These are phyloP conservation scores for Vitis cinerea DNA, from an alignment of 164 flowering plant species.

Conservation along the genomic window DNA sequence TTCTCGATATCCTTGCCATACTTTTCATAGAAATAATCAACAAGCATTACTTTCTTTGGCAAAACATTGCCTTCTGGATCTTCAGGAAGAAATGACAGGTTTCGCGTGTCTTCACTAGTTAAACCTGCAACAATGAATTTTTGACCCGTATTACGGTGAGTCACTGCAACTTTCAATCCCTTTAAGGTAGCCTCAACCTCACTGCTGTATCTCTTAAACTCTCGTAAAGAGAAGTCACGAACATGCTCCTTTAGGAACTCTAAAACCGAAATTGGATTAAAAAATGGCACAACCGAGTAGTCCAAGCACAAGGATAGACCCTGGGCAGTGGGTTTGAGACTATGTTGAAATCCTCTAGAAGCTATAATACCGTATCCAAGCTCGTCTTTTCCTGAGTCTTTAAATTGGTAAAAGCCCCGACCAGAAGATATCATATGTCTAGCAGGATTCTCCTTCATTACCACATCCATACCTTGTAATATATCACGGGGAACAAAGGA, in stretches of 20 bases:
- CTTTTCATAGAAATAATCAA: constrained; percentile 50
- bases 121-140: constrained; percentile 49
- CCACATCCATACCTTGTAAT: constrained; percentile 73
- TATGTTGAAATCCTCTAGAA: constrained; percentile 53
- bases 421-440: constrained; percentile 39
- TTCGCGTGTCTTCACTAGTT: constrained; percentile 22
- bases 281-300: constrained; percentile 57
- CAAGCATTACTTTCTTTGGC: constrained; percentile 22
- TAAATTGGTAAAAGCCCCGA: constrained; percentile 35
- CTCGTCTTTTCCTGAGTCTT: constrained; percentile 17
- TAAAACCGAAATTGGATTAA: constrained; percentile 46
- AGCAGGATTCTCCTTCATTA: constrained; percentile 68
- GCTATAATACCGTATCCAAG: constrained; percentile 54
- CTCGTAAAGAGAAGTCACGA: constrained; percentile 6
- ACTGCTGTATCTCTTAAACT: constrained; percentile 14
- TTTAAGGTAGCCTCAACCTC: constrained; percentile 31
- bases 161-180: constrained; percentile 57
- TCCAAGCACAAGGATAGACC: constrained; percentile 59
- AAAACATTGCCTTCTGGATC: constrained; percentile 33
- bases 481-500: constrained; percentile 47
- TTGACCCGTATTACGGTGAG: constrained; percentile 59
- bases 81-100: constrained; percentile 22
- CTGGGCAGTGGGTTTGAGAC: constrained; percentile 60
- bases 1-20: constrained; percentile 35
- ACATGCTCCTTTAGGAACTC: constrained; percentile 49